These are phyloP conservation scores for Puya raimondii DNA, from an alignment of 176 grass and related monocot genomes.

Conservation along the genomic window DNA sequence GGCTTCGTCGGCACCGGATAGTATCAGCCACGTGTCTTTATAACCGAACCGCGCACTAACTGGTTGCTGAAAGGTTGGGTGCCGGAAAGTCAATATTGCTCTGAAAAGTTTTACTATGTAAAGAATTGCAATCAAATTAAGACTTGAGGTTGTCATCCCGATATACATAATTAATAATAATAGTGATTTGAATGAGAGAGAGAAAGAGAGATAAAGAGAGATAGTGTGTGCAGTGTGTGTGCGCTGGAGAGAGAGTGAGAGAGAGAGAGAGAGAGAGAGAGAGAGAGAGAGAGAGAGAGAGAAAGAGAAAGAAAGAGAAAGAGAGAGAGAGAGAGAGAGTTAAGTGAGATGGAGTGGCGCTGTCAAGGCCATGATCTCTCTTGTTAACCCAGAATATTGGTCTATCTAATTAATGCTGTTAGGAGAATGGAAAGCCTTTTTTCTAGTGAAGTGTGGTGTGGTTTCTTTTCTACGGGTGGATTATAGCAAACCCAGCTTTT, in stretches of 20 bases:
- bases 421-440: constrained; percentile 25
- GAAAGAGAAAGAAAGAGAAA: constrained; percentile 18
- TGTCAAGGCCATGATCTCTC: constrained; percentile 31
- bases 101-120: not conserved
- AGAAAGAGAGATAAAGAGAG: constrained; percentile 20
- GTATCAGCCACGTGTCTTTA: constrained; percentile 32
- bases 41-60: constrained; percentile 15
- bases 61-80: not conserved
- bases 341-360: constrained; percentile 48
- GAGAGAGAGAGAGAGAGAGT: constrained; percentile 25
- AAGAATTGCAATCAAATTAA: not conserved
- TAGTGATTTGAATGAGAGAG: not conserved
- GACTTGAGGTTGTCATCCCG: not conserved
- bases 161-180: constrained; percentile 31
- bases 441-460: constrained; percentile 26
- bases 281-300: constrained; percentile 25
- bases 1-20: constrained; percentile 26
- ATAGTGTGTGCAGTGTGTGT: constrained; percentile 27
- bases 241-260: constrained; percentile 13
- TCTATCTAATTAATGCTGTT: constrained; percentile 9
- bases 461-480: constrained; percentile 5
- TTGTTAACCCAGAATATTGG: constrained; percentile 17
- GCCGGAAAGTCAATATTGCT: not conserved
- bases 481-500: constrained; percentile 2
- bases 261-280: constrained; percentile 22